Base-by-base conservation (phyloP, 2,329 filamentous ascomycete species). In the Penicillium sp. region DNA sequence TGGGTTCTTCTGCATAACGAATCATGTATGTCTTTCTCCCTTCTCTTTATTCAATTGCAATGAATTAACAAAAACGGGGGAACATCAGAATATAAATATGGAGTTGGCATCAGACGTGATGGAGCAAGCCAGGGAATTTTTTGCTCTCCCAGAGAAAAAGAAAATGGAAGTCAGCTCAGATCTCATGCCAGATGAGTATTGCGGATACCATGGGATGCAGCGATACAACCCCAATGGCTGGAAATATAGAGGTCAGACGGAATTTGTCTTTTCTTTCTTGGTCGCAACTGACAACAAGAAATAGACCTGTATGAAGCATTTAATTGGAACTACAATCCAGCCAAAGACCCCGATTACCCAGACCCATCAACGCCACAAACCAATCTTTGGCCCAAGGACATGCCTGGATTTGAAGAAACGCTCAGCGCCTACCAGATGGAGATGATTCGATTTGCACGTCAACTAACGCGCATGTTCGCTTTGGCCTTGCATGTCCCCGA, bases 401-500 rank as follows among this genome's bases (percentile, higher is more conserved):
- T 52, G 50, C 24, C 50, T 3, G 38, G 33, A 23, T 52, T 52
- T n/a, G 50, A 52, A 16, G 50, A 52, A 33, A 45, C 43, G 24
- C 50, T 52, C 24, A 45, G 50, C 18, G 30, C 50, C 12, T 52
- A 52, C 40, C 50, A 52, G 38, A 45, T 38, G 1, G 50, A 43
- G 7, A 52, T 52, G 50, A 52, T 52, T 26, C 24, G 38, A 18
- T 52, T 52, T 52, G 50, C 50, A 26, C 69, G 74, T 16, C 68
- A 67, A 3, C 61, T 77, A 46, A 72, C 70, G n/a, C 67, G 67
- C 1, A 67, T 71, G 9, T 77, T 77, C 56, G 75, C 75, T 0
- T 64, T 77, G 24, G 72, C 74, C 4, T 65, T 78, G 8, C 65
- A 72, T 23, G 62, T 78, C 7, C 70, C 70, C 0, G 74, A 77